These are phyloP conservation scores for Populus davidiana DNA, from an alignment of 345 rosid species.

Conservation along the genomic window DNA sequence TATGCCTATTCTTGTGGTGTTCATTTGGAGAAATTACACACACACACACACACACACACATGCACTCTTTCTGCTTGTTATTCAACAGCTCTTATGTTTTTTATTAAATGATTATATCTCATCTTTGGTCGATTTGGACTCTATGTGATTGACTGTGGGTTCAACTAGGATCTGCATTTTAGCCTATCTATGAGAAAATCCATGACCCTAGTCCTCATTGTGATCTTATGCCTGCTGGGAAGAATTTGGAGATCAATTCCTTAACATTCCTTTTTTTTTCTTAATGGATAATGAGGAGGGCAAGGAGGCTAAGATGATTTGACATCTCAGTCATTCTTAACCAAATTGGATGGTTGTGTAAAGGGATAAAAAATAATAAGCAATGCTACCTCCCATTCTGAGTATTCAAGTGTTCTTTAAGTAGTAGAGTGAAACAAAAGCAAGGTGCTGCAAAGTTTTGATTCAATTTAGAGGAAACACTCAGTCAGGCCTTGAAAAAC, in stretches of 20 bases:
- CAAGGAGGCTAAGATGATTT: not conserved
- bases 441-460: not conserved
- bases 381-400: not conserved
- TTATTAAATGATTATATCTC: not conserved
- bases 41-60: not conserved
- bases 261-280: not conserved
- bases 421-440: not conserved
- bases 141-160: no score
- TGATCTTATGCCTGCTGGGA: not conserved
- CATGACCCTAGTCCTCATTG: not conserved
- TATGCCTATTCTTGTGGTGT: slow-evolving; percentile 20
- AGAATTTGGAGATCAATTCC: not conserved
- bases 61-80: not conserved
- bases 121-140: not conserved
- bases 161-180: not conserved
- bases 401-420: not conserved
- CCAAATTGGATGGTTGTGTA: not conserved
- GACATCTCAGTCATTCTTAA: not conserved
- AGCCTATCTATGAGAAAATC: not conserved
- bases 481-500: not conserved
- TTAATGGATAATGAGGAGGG: not conserved
- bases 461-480: not conserved
- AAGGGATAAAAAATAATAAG: not conserved
- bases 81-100: not conserved
- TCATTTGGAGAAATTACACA: not conserved